phyloP scores from a whole-genome alignment of 768 basidiomycete species.

The Cystobasidium tubakii region DNA sequence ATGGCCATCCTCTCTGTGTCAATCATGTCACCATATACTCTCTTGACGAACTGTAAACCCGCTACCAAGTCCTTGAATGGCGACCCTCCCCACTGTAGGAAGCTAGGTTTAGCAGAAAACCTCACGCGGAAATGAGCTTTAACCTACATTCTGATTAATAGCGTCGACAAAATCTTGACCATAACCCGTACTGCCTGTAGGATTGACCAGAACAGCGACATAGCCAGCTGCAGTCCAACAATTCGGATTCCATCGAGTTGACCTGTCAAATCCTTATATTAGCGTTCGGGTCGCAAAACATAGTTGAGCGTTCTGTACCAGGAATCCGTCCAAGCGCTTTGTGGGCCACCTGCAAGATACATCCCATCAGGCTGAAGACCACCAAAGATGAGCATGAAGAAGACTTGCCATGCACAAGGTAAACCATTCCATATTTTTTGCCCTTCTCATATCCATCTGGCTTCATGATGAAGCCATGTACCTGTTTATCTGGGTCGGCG shows the following conservation, averaged over 20 bases:
- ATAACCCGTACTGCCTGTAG: conserved; percentile 71
- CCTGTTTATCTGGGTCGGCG: conserved; percentile 59
- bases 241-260: conserved; percentile 77
- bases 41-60: conserved; percentile 48
- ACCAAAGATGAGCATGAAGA: background rate
- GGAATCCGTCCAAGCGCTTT: conserved; percentile 75
- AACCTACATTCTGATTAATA: conserved; percentile 44
- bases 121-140: conserved; percentile 40
- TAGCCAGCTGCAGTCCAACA: conserved; percentile 85
- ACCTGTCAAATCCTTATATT: background rate
- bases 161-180: conserved; percentile 35
- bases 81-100: conserved; percentile 50
- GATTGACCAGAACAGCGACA: conserved; percentile 79
- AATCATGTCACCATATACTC: conserved; percentile 49
- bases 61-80: conserved; percentile 50
- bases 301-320: conserved; percentile 56
- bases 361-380: background rate
- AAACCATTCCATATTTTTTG: conserved; percentile 66
- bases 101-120: conserved; percentile 40
- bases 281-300: background rate
- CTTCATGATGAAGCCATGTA: conserved; percentile 80
- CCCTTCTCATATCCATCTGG: conserved; percentile 62
- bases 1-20: conserved; percentile 50
- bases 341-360: conserved; percentile 29
- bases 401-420: conserved; percentile 54